A percentile compares a stretch with the other conserved stretches of the same genome.
Evolutionary conservation across 176 grass and related monocot genomes (phyloP).

Genomic region (Pontederia paniculata): DNA sequence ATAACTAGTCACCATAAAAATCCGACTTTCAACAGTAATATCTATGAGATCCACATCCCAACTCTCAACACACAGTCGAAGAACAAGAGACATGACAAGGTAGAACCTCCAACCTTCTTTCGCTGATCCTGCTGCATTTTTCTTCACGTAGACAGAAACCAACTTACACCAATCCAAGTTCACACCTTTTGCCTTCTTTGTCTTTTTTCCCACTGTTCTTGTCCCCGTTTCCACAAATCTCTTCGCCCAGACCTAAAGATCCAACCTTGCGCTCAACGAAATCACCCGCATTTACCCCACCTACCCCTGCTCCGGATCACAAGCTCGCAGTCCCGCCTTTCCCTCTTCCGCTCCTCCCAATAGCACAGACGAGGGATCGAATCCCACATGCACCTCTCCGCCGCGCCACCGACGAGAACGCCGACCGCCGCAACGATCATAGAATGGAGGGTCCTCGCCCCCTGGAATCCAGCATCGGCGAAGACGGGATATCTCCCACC

Average conservation of each 20-base stretch:
- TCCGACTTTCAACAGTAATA: neutral
- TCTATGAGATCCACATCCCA: neutral
- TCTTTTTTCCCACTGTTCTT: neutral
- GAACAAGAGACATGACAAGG: constrained; percentile 4
- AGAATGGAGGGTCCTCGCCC: neutral
- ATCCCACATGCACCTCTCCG: constrained; percentile 20
- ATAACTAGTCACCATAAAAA: too few species aligned
- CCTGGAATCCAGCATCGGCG: neutral
- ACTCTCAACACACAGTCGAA: constrained; percentile 3
- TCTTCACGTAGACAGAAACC: neutral
- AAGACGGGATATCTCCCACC: neutral
- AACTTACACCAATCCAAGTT: neutral
- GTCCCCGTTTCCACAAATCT: neutral
- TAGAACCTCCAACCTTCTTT: constrained; percentile 27
- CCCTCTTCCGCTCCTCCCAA: constrained; percentile 11
- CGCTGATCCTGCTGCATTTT: constrained; percentile 41
- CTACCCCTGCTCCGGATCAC: constrained; percentile 16
- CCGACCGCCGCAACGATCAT: neutral
- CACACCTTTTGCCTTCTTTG: constrained; percentile 9
- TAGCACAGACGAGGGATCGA: constrained; percentile 7
- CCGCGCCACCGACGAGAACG: neutral
- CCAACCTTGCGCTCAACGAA: neutral
- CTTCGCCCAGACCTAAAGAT: constrained; percentile 4
- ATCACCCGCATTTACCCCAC: constrained; percentile 33
- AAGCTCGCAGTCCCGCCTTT: constrained; percentile 5